Evolutionary conservation across 129 eudicot species (phyloP), one percentile per base, ranked within the genome.

Genomic region (Lactuca saligna): DNA sequence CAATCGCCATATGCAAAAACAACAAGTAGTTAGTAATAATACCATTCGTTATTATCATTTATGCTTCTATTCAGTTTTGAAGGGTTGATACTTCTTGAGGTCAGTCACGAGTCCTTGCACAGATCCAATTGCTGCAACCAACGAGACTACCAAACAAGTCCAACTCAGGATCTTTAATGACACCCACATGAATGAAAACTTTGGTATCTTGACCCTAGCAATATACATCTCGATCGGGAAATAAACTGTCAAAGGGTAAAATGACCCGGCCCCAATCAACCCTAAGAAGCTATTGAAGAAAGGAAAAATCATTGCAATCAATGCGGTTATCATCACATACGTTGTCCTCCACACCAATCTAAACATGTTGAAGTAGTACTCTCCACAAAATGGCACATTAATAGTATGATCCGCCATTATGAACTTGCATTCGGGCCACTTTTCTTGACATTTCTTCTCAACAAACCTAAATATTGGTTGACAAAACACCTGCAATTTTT

Each of bases 151-250:
- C 62, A 92, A 63, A 62, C 97, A 91, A 55, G 78, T 69, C 71
- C 77, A 88, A 42, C 86, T 91, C 46, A 91, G 68, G 65, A 84
- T 69, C 65, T 91, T 88, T 4, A 91, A 83, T 86, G 90, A 86
- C 16, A 80, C 62, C 96, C 96, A 91, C 14, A 77, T 86, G 68
- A 72, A 76, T 0, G 96, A 86, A 65, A 49, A 88, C 83, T 77
- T 92, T 6, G 89, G 95, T 50, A 92, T 83, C 48, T 84, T 88
- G 11, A 83, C 73, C 54, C 82, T 83, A 0, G 85, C 91, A 48
- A 92, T 84, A 82, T 92, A 87, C 94, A 92, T 86, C 78, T 92
- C 96, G 17, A 91, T 71, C 0, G 97, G 97, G 71, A 91, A 91
- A 54, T 88, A 91, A 41, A 91, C 96, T 0, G 97, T 91, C 57